A percentile compares a stretch with the other conserved stretches of the same genome.
Conservation (phyloP, 2,329 filamentous ascomycete species). For the Orbilia blumenaviensis region DNA sequence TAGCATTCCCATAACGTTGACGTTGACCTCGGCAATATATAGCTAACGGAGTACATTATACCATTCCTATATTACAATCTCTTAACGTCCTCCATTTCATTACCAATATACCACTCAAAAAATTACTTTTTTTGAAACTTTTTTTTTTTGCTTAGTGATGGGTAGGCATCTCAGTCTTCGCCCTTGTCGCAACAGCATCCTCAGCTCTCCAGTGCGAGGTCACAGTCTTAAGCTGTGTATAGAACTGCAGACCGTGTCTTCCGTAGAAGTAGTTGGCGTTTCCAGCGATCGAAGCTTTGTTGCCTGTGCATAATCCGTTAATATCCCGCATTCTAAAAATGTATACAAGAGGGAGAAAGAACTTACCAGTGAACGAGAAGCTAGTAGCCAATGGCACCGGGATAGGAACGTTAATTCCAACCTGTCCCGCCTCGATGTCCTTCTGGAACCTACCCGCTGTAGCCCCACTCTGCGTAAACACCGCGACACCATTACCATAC, state of each 20-base stretch:
- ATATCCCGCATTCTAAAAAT: constrained; percentile 78
- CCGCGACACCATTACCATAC: constrained; percentile 85
- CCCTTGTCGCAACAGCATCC: constrained; percentile 85
- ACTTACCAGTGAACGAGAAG: constrained; percentile 72
- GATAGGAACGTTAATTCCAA: constrained; percentile 74
- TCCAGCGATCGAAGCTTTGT: constrained; percentile 91
- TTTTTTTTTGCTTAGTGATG: constrained; percentile 60
- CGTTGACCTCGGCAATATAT: too few relatives aligned
- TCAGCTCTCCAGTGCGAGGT: constrained; percentile 83
- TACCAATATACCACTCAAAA: too few relatives aligned
- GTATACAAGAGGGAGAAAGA: constrained; percentile 80
- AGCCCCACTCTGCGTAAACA: constrained; percentile 81
- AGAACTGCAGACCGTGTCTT: constrained; percentile 89
- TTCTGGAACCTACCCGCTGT: constrained; percentile 81
- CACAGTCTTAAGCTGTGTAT: constrained; percentile 97
- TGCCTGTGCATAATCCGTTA: constrained; percentile 72
- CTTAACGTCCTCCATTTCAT: background rate
- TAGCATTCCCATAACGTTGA: too few relatives aligned
- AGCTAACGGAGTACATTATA: too few relatives aligned
- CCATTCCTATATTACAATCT: constrained; percentile 37
- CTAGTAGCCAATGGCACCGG: constrained; percentile 72
- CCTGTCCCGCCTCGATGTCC: constrained; percentile 83
- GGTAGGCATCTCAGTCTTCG: constrained; percentile 86
- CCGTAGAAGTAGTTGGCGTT: constrained; percentile 97
- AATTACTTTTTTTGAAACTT: too few relatives aligned